Evolutionary conservation across 2,329 filamentous ascomycete species (phyloP).

Genomic region (Apiospora kogelbergensis): DNA sequence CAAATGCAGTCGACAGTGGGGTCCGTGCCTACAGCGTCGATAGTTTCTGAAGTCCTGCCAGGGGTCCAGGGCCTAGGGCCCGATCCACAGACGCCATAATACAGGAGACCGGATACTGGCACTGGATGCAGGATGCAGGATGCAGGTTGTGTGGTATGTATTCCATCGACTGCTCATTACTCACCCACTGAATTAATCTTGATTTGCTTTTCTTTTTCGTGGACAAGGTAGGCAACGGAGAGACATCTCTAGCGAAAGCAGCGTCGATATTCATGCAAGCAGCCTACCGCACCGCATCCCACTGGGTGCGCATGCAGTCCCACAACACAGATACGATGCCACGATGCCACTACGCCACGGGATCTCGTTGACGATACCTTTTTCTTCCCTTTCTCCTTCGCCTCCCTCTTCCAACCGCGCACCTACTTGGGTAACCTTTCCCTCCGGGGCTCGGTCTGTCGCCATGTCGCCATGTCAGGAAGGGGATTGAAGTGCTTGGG

Average conservation of each 20-base stretch:
- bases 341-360: not conserved
- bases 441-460: no score
- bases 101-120: not conserved
- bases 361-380: not conserved
- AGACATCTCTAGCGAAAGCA: not conserved
- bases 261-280: not conserved
- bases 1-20: not conserved
- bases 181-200: not conserved
- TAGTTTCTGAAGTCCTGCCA: not conserved
- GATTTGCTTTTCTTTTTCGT: not conserved
- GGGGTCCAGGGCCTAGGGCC: not conserved
- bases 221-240: not conserved
- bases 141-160: no score
- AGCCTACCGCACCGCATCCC: not conserved
- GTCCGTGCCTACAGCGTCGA: not conserved
- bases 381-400: not conserved
- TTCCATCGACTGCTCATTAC: no score
- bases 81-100: not conserved
- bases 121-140: not conserved
- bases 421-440: no score
- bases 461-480: not conserved
- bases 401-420: no score
- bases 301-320: not conserved
- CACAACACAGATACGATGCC: not conserved
- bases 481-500: not conserved